Conservation (phyloP, 345 rosid genomes). For the Cochlearia excelsa region DNA sequence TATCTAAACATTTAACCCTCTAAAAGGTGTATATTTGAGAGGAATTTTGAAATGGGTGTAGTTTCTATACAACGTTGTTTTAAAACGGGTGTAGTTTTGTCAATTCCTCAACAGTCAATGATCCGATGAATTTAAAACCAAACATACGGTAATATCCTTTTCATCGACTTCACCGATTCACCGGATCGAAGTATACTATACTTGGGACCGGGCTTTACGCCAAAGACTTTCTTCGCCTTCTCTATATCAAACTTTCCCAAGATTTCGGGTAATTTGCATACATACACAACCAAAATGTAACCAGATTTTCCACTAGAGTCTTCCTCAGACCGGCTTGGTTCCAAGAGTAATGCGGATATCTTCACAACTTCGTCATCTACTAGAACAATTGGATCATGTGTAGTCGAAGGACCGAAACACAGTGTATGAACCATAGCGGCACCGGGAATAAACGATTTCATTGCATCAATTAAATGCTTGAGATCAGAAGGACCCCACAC, state of each 20-base stretch:
- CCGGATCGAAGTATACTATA: conserved; percentile 77
- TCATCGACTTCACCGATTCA: conserved; percentile 75
- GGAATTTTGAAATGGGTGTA: no score
- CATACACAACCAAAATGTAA: conserved; percentile 78
- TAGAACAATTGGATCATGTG: conserved; percentile 58
- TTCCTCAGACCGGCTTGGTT: conserved; percentile 39
- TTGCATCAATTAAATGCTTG: conserved; percentile 76
- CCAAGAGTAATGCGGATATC: conserved; percentile 70
- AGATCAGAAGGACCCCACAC: conserved; percentile 99
- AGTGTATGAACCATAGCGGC: conserved; percentile 94
- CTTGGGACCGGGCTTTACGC: conserved; percentile 79
- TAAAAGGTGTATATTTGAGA: no score
- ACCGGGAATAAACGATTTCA: conserved; percentile 89
- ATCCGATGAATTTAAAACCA: not conserved
- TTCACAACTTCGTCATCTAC: no score
- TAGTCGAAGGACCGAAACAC: conserved; percentile 59
- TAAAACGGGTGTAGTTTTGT: no score
- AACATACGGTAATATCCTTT: conserved; percentile 63
- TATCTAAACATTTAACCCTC: no score
- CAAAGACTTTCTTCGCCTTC: conserved; percentile 68
- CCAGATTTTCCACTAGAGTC: conserved; percentile 50
- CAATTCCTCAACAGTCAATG: no score
- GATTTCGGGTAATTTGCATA: conserved; percentile 83
- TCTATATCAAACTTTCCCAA: conserved; percentile 76
- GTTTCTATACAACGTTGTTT: no score